phyloP scores from a whole-genome alignment of 331 rosid species.

The Phaseolus coccineus region DNA sequence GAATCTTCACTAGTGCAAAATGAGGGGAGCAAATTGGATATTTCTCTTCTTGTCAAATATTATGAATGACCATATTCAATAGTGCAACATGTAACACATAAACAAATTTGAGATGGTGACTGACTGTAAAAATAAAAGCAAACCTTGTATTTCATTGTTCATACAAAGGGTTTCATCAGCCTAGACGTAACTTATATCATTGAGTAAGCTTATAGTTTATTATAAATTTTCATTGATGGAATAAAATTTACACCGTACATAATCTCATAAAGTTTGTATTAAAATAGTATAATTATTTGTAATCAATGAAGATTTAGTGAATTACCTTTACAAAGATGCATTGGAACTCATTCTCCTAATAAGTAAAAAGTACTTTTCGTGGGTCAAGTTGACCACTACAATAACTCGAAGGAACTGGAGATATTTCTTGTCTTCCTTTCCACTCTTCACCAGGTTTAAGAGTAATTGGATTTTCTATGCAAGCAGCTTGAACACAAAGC shows the following conservation, averaged over 20 bases:
- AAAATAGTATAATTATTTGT: not conserved
- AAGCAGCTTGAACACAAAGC: slow-evolving; percentile 81
- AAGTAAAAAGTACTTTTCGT: slow-evolving; percentile 42
- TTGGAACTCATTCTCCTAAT: slow-evolving; percentile 42
- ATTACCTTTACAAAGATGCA: slow-evolving; percentile 56
- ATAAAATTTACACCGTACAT: slow-evolving; percentile 8
- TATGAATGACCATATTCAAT: too few relatives aligned
- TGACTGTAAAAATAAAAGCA: too few relatives aligned
- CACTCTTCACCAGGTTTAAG: slow-evolving; percentile 92
- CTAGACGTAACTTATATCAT: too few relatives aligned
- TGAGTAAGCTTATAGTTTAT: not conserved
- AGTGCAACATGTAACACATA: too few relatives aligned
- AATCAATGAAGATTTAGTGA: slow-evolving; percentile 21
- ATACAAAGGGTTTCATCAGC: too few relatives aligned
- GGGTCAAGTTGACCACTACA: slow-evolving; percentile 83
- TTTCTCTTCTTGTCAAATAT: too few relatives aligned
- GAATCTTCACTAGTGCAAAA: too few relatives aligned
- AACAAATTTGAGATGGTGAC: too few relatives aligned
- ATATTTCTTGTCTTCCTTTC: slow-evolving; percentile 85
- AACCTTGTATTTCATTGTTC: too few relatives aligned
- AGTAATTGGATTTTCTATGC: slow-evolving; percentile 70
- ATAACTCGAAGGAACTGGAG: slow-evolving; percentile 81
- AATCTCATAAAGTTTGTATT: not conserved
- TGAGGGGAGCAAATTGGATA: too few relatives aligned
- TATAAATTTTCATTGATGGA: not conserved